Conservation (phyloP, 2,329 filamentous ascomycete genomes). For the Fusarium ambrosium region DNA sequence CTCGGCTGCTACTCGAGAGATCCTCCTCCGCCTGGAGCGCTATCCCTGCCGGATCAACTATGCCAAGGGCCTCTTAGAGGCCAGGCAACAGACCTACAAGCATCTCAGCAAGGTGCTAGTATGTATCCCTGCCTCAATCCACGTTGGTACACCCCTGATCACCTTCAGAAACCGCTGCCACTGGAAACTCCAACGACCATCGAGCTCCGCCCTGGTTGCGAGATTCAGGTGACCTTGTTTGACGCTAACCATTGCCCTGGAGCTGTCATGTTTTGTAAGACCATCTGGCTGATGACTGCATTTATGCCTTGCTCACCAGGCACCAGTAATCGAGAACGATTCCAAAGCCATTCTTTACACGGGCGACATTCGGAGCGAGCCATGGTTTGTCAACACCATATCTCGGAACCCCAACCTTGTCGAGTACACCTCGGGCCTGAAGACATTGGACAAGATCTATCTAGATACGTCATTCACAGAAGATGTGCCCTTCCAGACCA, state of each 20-base stretch:
- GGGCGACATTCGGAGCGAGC: constrained; percentile 87
- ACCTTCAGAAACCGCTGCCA: constrained; percentile 78
- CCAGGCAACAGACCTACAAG: constrained; percentile 79
- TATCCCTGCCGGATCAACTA: constrained; percentile 86
- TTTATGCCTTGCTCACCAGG: neutral
- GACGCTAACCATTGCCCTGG: constrained; percentile 95
- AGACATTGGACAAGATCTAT: constrained; percentile 83
- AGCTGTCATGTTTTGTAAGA: constrained; percentile 85
- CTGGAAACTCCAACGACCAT: constrained; percentile 83
- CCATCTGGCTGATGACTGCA: rapidly evolving
- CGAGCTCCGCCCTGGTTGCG: constrained; percentile 76
- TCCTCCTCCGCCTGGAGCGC: constrained; percentile 84
- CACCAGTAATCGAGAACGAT: constrained; percentile 77
- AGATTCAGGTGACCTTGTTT: constrained; percentile 85
- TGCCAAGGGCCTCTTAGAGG: constrained; percentile 81
- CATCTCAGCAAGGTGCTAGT: constrained; percentile 79
- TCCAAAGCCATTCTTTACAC: constrained; percentile 86
- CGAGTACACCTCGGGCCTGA: constrained; percentile 77
- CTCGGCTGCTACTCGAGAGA: constrained; percentile 84
- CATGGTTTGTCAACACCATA: constrained; percentile 85
- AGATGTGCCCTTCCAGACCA: constrained; percentile 65
- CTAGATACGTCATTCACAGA: constrained; percentile 85
- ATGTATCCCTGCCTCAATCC: constrained; percentile 14
- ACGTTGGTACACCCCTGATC: neutral
- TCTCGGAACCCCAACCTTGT: constrained; percentile 79